A percentile compares a stretch with the other conserved stretches of the same genome.
phyloP scores from a whole-genome alignment of 2,329 filamentous ascomycete genomes.

The Tympanopsis confertula region DNA sequence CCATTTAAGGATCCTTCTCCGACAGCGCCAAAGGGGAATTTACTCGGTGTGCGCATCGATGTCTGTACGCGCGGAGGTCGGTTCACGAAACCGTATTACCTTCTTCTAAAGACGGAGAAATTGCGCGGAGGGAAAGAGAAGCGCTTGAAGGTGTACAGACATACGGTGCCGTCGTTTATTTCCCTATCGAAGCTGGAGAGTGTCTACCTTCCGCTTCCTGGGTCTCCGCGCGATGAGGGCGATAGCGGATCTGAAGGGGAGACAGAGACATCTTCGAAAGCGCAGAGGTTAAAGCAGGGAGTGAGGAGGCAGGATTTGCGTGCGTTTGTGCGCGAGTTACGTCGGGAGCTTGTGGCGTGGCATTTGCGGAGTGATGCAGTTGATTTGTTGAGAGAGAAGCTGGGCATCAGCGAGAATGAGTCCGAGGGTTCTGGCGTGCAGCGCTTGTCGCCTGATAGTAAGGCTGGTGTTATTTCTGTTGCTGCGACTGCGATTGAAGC shows the following conservation, averaged over 20 bases:
- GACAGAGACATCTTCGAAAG: background rate
- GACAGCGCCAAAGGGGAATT: slow-evolving; percentile 2
- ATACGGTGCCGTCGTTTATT: slow-evolving; percentile 31
- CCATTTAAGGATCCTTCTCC: slow-evolving; percentile 30
- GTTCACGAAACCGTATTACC: slow-evolving; percentile 27
- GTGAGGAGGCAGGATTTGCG: background rate
- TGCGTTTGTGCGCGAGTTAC: background rate
- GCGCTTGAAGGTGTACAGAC: slow-evolving; percentile 20
- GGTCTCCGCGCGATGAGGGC: background rate
- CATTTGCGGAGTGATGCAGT: background rate
- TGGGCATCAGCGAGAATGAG: background rate
- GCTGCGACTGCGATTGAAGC: slow-evolving; percentile 21
- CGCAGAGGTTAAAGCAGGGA: background rate
- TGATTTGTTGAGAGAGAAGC: background rate
- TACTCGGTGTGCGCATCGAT: slow-evolving; percentile 28
- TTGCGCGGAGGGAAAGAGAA: slow-evolving; percentile 9
- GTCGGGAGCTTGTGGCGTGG: background rate
- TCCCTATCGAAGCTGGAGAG: slow-evolving; percentile 21
- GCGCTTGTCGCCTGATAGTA: background rate
- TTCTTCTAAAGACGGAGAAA: slow-evolving; percentile 15
- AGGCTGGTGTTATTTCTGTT: slow-evolving; percentile 20
- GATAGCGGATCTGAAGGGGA: background rate
- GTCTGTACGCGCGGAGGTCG: slow-evolving; percentile 21
- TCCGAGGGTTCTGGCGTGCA: background rate
- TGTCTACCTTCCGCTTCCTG: slow-evolving; percentile 16